Evolutionary conservation across 495 filamentous ascomycete genomes (phyloP).

Genomic region (Lineolata rhizophorae): DNA sequence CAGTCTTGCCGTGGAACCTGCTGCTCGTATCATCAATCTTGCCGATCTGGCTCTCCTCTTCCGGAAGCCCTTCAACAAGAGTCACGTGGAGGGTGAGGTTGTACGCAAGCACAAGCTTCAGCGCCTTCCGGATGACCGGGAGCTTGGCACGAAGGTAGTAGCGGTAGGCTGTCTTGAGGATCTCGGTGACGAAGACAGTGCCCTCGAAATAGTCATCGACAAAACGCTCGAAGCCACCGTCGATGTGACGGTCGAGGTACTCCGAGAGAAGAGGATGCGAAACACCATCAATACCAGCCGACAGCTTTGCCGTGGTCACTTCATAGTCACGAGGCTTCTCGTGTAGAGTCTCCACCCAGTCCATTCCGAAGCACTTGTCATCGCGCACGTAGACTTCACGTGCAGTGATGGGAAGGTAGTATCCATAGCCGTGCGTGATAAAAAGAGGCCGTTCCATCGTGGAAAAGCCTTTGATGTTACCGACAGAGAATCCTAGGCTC

Average conservation of each 20-base stretch:
- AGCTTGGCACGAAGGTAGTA: conserved; percentile 67
- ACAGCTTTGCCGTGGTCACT: conserved; percentile 62
- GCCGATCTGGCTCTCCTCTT: conserved; percentile 53
- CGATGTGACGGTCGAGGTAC: conserved; percentile 81
- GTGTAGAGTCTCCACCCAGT: conserved; percentile 67
- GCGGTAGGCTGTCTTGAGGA: conserved; percentile 80
- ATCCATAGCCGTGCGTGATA: conserved; percentile 61
- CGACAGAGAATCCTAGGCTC: conserved; percentile 63
- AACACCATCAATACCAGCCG: conserved; percentile 67
- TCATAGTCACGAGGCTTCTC: conserved; percentile 55
- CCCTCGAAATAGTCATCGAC: conserved; percentile 90
- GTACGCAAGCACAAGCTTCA: conserved; percentile 82
- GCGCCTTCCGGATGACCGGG: conserved; percentile 70
- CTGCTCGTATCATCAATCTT: conserved; percentile 58
- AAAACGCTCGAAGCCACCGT: conserved; percentile 70
- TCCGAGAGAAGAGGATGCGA: conserved; percentile 54
- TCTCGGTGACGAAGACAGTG: conserved; percentile 76
- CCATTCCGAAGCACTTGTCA: conserved; percentile 74
- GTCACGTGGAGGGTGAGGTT: conserved; percentile 82
- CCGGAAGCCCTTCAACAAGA: conserved; percentile 69
- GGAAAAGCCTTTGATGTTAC: conserved; percentile 83
- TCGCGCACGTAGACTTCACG: conserved; percentile 80
- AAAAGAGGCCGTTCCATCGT: conserved; percentile 39
- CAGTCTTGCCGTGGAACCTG: conserved; percentile 65
- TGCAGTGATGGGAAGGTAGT: conserved; percentile 68